Conservation (phyloP, 139 green algal species). For the Chlamydomonas sp. region DNA sequence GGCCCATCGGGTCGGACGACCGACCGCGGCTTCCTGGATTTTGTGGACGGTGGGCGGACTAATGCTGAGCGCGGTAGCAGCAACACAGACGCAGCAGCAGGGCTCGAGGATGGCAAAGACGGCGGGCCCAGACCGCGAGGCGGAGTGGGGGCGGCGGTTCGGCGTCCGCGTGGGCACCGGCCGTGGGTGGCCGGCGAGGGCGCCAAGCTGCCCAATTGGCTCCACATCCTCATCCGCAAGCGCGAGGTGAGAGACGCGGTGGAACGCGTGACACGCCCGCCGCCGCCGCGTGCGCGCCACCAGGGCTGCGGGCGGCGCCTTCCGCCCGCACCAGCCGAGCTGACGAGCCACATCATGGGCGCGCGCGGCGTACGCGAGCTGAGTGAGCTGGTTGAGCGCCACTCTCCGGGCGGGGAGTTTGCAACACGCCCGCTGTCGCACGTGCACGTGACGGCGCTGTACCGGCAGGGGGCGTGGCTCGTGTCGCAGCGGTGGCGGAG, state of each 20-base stretch:
- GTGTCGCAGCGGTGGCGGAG: no score
- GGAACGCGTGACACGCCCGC: not conserved
- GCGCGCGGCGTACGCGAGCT: not conserved
- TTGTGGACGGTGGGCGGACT: not conserved
- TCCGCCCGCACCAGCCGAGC: not conserved
- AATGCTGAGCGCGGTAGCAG: not conserved
- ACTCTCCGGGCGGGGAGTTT: not conserved
- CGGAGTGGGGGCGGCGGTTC: no score
- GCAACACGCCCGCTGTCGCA: not conserved
- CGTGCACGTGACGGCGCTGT: slow-evolving; percentile 4
- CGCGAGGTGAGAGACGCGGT: not conserved
- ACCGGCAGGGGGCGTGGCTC: not conserved
- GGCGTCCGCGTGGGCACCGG: not conserved
- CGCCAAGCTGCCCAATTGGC: not conserved
- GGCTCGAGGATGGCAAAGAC: no score
- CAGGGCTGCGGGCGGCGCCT: not conserved
- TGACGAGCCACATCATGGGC: slow-evolving; percentile 2
- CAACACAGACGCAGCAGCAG: not conserved
- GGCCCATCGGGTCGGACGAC: no score
- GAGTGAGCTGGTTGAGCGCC: not conserved
- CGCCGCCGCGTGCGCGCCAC: not conserved
- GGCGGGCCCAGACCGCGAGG: no score
- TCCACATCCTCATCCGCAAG: slow-evolving; percentile 8
- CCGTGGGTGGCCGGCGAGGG: not conserved
- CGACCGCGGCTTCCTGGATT: no score